Evolutionary conservation across 1,139 yeast genomes (phyloP), one percentile per base, ranked within the genome.

Genomic region (Geotrichum reessii): DNA sequence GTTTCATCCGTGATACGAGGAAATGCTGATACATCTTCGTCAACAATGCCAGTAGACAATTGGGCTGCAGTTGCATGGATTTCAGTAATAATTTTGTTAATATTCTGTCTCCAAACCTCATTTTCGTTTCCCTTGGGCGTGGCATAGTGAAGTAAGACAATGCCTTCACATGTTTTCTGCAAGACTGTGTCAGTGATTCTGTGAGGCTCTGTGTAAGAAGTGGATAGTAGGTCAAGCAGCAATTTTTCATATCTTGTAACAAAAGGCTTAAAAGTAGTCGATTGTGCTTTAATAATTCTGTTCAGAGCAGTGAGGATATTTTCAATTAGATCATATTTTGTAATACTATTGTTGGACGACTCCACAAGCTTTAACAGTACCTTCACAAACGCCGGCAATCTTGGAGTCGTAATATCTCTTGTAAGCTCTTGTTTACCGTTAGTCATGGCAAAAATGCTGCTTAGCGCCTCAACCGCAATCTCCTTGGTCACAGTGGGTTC

Each of bases 401-500:
- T 85, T 3, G 97, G 96, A 0, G 96, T 88, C 61, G 91, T 78
- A 7, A 87, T 77, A 67, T 91, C 97, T 69, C 98, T 81, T 1
- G 95, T 86, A 54, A 92, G 76, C 0, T 92, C 84, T 1, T 96
- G 90, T 67, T 91, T 91, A 1, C 91, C 95, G 70, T 87, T 81
- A 59, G 88, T 85, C 51, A 77, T 74, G 49, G 76, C 73, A 65
- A 86, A 81, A 27, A 87, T 67, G 22, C 71, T 71, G 62, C 78
- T 74, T 58, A 82, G 71, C 31, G 85, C 78, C 57, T 78, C 80
- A 53, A 80, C 77, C 40, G 81, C 79, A 49, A 81, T 79, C 62
- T 71, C 80, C 65, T 81, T 78, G 58, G 77, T 74, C 52, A 69
- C 63, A 64, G 78, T 76, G 24, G 74, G 70, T 31, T 76, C 74